phyloP scores from a whole-genome alignment of 129 eudicot genomes.

The Lonicera japonica region DNA sequence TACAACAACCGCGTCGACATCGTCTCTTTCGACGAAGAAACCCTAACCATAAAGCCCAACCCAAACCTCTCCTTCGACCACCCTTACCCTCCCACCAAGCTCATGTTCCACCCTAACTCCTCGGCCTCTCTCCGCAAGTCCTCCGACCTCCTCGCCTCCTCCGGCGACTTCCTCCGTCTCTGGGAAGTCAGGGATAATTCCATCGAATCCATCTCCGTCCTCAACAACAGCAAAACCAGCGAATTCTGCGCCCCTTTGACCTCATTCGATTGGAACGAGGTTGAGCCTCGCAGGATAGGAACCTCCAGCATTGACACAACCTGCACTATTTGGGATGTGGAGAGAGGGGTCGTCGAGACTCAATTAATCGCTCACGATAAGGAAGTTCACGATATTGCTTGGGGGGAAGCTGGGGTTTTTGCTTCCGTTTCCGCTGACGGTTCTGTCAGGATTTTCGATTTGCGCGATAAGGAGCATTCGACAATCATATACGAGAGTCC shows the following conservation, averaged over 20 bases:
- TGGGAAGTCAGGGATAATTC: slow-evolving; percentile 24
- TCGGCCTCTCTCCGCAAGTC: not conserved
- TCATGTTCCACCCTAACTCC: slow-evolving; percentile 39
- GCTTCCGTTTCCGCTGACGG: slow-evolving; percentile 36
- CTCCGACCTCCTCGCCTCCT: slow-evolving; percentile 31
- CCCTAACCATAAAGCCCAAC: slow-evolving; percentile 2
- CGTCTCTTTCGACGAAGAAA: slow-evolving; percentile 34
- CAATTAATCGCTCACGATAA: slow-evolving; percentile 41
- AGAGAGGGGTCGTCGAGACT: slow-evolving; percentile 33
- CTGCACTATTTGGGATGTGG: slow-evolving; percentile 40
- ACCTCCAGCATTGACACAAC: slow-evolving; percentile 52
- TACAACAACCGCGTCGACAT: slow-evolving; percentile 44
- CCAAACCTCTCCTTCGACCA: slow-evolving; percentile 45
- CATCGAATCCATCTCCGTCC: slow-evolving; percentile 19
- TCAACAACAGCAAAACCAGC: slow-evolving; percentile 40
- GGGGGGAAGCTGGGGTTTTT: slow-evolving; percentile 40
- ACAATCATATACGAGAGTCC: slow-evolving; percentile 42
- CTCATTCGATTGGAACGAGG: slow-evolving; percentile 59
- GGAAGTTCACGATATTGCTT: slow-evolving; percentile 39
- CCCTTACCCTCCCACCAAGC: slow-evolving; percentile 62
- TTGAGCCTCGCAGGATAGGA: slow-evolving; percentile 39
- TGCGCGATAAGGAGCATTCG: slow-evolving; percentile 42
- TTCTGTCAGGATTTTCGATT: slow-evolving; percentile 30
- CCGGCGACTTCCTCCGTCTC: slow-evolving; percentile 54
- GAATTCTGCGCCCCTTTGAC: slow-evolving; percentile 48